Evolutionary conservation across 129 eudicot species (phyloP), one percentile per base, ranked within the genome.

Genomic region (Apium graveolens): DNA sequence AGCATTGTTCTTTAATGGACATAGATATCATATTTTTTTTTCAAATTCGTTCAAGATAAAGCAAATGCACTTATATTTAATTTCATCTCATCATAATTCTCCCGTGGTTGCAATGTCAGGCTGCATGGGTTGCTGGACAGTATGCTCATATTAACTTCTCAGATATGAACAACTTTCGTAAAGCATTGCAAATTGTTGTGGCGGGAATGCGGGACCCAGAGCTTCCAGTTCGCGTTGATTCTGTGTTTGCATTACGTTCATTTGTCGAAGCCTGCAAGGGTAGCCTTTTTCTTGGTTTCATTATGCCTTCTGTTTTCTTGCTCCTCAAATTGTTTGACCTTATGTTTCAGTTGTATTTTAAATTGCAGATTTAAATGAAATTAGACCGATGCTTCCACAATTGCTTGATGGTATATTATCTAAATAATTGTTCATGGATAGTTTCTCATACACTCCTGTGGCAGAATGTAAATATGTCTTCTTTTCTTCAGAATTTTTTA

Each of bases 121-220:
- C 98, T 43, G 98, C 98, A 37, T 94, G 98, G 98, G 98, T 95
- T 90, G 97, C 98, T 41, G 98, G 98, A 77, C 97, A 95, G 71
- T 95, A 95, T 87, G 98, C 98, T 39, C 93, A 91, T 80, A 87
- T 95, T 55, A 89, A 80, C 81, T 95, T 95, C 83, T 84, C 98
- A 16, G 96, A 95, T 76, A 93, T 91, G 63, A 88, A 88, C 77
- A 94, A 94, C 80, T 94, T 91, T 81, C 96, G 93, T 27, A 85
- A 82, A 84, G 97, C 98, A 66, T 73, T 94, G 65, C 97, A 91
- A 63, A 86, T 93, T 84, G 97, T 91, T 66, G 98, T 94, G 81
- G 85, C 94, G 85, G 98, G 98, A 76, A 87, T 95, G 92, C 96
- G 92, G 49, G 98, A 95, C 79, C 87, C 87, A 12, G 98, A 95